phyloP scores from a whole-genome alignment of 495 filamentous ascomycete genomes.

The Trypethelium eluteriae region DNA sequence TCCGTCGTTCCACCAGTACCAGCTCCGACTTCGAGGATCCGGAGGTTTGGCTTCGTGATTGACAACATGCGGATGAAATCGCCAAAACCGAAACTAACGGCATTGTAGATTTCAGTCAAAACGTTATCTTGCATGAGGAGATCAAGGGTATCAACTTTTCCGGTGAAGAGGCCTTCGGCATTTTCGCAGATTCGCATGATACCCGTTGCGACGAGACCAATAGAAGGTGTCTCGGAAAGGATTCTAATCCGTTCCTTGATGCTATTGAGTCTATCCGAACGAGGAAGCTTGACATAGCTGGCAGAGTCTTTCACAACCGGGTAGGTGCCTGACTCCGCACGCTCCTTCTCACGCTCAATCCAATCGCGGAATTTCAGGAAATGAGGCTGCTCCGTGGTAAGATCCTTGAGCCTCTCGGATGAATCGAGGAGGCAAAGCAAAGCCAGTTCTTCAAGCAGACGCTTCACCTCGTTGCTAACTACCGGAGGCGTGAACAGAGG shows the following conservation, averaged over 20 bases:
- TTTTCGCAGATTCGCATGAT: conserved; percentile 30
- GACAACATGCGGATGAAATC: conserved; percentile 26
- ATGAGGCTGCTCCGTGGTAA: conserved; percentile 28
- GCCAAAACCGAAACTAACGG: conserved; percentile 25
- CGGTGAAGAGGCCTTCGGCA: conserved; percentile 22
- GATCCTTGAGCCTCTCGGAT: conserved; percentile 16
- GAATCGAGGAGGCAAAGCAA: conserved; percentile 33
- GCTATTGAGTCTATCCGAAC: conserved; percentile 8
- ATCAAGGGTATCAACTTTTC: conserved; percentile 30
- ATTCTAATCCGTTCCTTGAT: conserved; percentile 16
- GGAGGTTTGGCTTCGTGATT: conserved; percentile 30
- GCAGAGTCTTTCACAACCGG: conserved; percentile 22
- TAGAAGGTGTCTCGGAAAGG: neutral
- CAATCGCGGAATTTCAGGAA: conserved; percentile 32
- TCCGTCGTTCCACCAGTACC: too few relatives aligned
- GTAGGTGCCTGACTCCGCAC: conserved; percentile 19
- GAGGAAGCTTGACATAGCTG: conserved; percentile 15
- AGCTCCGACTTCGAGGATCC: conserved; percentile 17
- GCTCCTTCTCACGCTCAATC: conserved; percentile 26
- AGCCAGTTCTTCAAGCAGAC: conserved; percentile 27
- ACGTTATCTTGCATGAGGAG: conserved; percentile 33
- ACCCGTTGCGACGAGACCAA: conserved; percentile 20
- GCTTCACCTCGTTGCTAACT: conserved; percentile 4
- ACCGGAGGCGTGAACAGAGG: conserved; percentile 22
- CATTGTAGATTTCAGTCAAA: conserved; percentile 33